Percentiles rank a stretch among this genome's conserved stretches.
phyloP scores from a whole-genome alignment of 805 yeast species.

The Starmerella powellii region DNA sequence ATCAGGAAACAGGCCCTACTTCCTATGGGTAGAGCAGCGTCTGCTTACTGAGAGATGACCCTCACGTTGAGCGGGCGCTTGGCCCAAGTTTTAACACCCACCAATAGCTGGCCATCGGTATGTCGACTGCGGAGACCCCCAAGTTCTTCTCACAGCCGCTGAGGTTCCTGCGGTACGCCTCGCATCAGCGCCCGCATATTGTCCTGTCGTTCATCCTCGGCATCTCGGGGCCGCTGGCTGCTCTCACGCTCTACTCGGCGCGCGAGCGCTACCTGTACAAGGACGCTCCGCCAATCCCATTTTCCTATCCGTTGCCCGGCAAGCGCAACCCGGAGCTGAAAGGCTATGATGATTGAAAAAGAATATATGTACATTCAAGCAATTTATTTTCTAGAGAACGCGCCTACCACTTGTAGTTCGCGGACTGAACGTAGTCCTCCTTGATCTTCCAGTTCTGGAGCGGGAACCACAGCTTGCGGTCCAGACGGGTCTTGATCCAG shows the following conservation, averaged over 20 bases:
- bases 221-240: slow-evolving; percentile 51
- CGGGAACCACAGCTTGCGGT: slow-evolving; percentile 42
- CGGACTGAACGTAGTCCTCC: slow-evolving; percentile 26
- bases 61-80: background rate
- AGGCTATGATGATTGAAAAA: slow-evolving; percentile 28
- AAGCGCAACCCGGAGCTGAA: slow-evolving; percentile 24
- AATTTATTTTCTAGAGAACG: too few relatives aligned
- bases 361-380: background rate
- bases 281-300: slow-evolving; percentile 56
- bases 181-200: slow-evolving; percentile 65
- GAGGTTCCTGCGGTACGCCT: slow-evolving; percentile 46
- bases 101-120: slow-evolving; percentile 2
- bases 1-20: background rate
- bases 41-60: too few relatives aligned
- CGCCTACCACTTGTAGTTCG: slow-evolving; percentile 30
- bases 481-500: slow-evolving; percentile 34
- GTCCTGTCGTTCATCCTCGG: slow-evolving; percentile 57
- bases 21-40: background rate
- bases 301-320: slow-evolving; percentile 31
- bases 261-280: slow-evolving; percentile 57
- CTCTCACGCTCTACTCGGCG: slow-evolving; percentile 48
- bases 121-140: slow-evolving; percentile 20
- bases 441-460: slow-evolving; percentile 31
- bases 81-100: background rate
- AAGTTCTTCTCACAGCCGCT: slow-evolving; percentile 29